These are phyloP conservation scores for Candida dajiaensis DNA, from an alignment of 805 yeast species.

Conservation along the genomic window DNA sequence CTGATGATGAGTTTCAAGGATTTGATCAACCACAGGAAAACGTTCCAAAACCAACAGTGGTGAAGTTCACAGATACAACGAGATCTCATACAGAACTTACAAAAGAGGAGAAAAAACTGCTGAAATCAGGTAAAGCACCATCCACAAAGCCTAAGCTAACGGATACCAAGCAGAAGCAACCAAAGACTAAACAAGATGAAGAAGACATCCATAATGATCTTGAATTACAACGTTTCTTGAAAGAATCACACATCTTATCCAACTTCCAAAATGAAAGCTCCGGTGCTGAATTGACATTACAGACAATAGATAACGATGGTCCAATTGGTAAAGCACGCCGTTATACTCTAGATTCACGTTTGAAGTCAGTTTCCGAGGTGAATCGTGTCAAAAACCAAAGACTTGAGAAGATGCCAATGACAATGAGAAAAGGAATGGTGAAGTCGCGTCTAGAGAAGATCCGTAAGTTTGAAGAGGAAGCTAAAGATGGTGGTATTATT, in stretches of 20 bases:
- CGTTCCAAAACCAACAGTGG: slow-evolving; percentile 14
- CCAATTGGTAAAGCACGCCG: slow-evolving; percentile 60
- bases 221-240: slow-evolving; percentile 62
- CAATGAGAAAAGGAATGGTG: slow-evolving; percentile 80
- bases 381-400: slow-evolving; percentile 35
- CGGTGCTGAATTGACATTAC: slow-evolving; percentile 64
- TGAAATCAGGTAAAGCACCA: slow-evolving; percentile 53
- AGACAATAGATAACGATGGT: slow-evolving; percentile 44
- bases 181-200: slow-evolving; percentile 29
- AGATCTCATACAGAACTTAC: slow-evolving; percentile 27
- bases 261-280: slow-evolving; percentile 25
- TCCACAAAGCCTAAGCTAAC: slow-evolving; percentile 27
- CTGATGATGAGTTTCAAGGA: slow-evolving; percentile 16
- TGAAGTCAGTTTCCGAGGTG: slow-evolving; percentile 41
- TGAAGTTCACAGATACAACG: slow-evolving; percentile 37
- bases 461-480: slow-evolving; percentile 61
- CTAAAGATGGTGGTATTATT: slow-evolving; percentile 87
- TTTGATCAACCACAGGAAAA: slow-evolving; percentile 2
- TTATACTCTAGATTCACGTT: slow-evolving; percentile 54
- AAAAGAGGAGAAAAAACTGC: slow-evolving; percentile 44
- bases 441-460: slow-evolving; percentile 47
- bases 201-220: slow-evolving; percentile 63
- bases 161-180: slow-evolving; percentile 4
- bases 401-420: slow-evolving; percentile 83
- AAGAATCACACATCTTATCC: slow-evolving; percentile 62